A percentile compares a stretch with the other conserved stretches of the same genome.
phyloP scores from a whole-genome alignment of 2,329 filamentous ascomycete genomes.

The Fonsecaea pedrosoi region DNA sequence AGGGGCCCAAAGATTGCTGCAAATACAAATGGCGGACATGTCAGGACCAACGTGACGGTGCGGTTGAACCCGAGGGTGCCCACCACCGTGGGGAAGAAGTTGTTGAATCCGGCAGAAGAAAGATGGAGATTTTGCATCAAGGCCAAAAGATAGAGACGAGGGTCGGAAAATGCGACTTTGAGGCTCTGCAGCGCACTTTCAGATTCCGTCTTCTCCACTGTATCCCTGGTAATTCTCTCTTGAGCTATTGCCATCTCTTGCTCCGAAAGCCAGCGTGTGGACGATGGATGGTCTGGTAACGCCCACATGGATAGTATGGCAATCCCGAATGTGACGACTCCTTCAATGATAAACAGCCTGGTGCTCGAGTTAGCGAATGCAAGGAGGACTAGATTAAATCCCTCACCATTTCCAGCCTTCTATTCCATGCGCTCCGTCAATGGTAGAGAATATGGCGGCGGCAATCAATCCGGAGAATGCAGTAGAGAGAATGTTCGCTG shows the following conservation, averaged over 20 bases:
- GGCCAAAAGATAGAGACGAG: slow-evolving; percentile 51
- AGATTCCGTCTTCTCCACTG: slow-evolving; percentile 5
- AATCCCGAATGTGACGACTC: slow-evolving; percentile 54
- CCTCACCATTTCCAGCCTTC: slow-evolving; percentile 63
- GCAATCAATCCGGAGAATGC: slow-evolving; percentile 66
- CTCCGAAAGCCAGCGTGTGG: slow-evolving; percentile 42
- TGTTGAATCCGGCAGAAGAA: slow-evolving; percentile 53
- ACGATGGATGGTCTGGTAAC: slow-evolving; percentile 52
- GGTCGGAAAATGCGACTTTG: slow-evolving; percentile 38
- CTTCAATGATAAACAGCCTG: slow-evolving; percentile 62
- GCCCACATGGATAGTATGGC: slow-evolving; percentile 50
- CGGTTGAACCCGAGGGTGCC: slow-evolving; percentile 55
- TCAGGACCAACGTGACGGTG: slow-evolving; percentile 59
- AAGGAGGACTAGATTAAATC: no score
- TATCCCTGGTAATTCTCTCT: slow-evolving; percentile 41
- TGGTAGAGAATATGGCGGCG: slow-evolving; percentile 65
- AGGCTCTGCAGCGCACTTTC: slow-evolving; percentile 11
- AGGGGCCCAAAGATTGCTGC: slow-evolving; percentile 37
- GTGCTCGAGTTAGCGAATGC: neutral
- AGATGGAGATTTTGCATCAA: slow-evolving; percentile 57
- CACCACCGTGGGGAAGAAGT: slow-evolving; percentile 56
- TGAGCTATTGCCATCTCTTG: slow-evolving; percentile 52
- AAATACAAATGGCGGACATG: slow-evolving; percentile 46
- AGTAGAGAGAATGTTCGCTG: slow-evolving; percentile 66
- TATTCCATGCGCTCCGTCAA: slow-evolving; percentile 62